Evolutionary conservation across 768 basidiomycete species (phyloP).

Genomic region (Psilocybe subaeruginosa): DNA sequence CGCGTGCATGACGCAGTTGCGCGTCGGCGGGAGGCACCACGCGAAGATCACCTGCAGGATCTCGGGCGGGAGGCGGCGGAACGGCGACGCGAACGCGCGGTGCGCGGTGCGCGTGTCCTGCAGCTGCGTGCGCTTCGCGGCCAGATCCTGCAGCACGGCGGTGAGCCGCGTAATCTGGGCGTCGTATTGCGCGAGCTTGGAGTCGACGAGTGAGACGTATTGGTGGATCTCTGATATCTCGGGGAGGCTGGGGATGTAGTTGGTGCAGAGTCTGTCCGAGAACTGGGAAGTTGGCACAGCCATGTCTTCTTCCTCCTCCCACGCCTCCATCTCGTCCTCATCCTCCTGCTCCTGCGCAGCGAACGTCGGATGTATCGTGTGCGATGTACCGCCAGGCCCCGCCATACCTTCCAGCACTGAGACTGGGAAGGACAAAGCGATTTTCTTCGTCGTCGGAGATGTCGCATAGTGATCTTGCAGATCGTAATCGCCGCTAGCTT

Average conservation of each 20-base stretch:
- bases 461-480: no score
- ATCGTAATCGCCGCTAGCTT: no score
- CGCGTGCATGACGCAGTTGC: constrained; percentile 31
- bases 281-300: constrained; percentile 19
- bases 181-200: constrained; percentile 23
- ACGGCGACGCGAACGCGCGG: constrained; percentile 26
- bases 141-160: constrained; percentile 17
- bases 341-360: no score
- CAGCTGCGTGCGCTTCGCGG: constrained; percentile 15
- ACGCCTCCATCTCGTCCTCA: no score
- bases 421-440: no score
- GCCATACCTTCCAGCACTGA: no score
- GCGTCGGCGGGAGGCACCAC: constrained; percentile 25
- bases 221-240: constrained; percentile 25
- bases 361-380: no score
- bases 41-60: constrained; percentile 29
- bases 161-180: constrained; percentile 21
- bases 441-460: no score
- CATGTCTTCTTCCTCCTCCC: background rate
- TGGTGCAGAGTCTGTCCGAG: constrained; percentile 25
- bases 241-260: constrained; percentile 24
- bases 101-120: constrained; percentile 18
- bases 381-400: no score
- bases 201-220: constrained; percentile 19
- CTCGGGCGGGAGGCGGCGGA: constrained; percentile 28